Evolutionary conservation across 805 yeast genomes (phyloP).

Genomic region (Candida sakaeoensis): DNA sequence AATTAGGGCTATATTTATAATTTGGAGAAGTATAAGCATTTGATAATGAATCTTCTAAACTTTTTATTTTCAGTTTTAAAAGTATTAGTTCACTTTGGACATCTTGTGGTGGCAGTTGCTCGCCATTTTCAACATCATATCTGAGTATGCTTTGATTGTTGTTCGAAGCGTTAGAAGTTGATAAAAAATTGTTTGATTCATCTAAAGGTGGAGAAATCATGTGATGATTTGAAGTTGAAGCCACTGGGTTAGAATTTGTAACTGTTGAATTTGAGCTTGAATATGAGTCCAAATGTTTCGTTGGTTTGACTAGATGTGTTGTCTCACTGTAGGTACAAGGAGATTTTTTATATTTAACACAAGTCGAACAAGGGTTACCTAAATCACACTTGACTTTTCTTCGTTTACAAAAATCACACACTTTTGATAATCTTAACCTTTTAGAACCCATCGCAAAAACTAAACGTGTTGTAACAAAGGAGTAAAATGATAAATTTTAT

Average conservation of each 20-base stretch:
- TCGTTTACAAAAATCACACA: constrained; percentile 33
- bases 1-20: constrained; percentile 1
- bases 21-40: background rate
- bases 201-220: too few species aligned
- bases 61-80: constrained; percentile 13
- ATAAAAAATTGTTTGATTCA: background rate
- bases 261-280: background rate
- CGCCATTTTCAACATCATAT: too few species aligned
- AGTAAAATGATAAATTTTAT: too few species aligned
- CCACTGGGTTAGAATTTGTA: too few species aligned
- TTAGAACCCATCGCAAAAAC: constrained; percentile 16
- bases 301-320: background rate
- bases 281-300: background rate
- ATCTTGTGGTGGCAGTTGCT: background rate
- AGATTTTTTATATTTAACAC: constrained; percentile 21
- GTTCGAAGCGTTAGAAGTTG: too few species aligned
- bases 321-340: constrained; percentile 2
- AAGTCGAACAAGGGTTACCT: constrained; percentile 33
- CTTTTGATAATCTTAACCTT: constrained; percentile 28
- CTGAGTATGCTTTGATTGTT: too few species aligned
- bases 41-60: constrained; percentile 13
- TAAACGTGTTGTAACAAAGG: too few species aligned
- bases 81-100: constrained; percentile 13
- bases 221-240: too few species aligned
- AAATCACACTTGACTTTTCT: constrained; percentile 38